Conservation (phyloP, 257 asterid genomes). For the Linderniella brevidens region DNA sequence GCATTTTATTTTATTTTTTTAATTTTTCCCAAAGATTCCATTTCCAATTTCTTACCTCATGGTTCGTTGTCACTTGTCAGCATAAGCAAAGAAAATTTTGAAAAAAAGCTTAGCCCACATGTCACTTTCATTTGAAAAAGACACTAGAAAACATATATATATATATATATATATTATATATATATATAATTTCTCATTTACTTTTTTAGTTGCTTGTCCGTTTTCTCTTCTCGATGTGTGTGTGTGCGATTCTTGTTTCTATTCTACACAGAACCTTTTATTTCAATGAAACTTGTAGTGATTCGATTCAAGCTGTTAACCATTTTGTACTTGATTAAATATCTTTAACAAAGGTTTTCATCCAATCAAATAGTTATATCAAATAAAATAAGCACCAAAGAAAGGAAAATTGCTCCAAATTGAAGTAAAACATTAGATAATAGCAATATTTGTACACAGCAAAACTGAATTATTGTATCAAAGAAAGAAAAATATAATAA, state of each 20-base stretch:
- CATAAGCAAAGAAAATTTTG: constrained; percentile 11
- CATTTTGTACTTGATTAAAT: too few relatives aligned
- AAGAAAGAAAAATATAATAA: neutral
- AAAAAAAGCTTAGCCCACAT: constrained; percentile 13
- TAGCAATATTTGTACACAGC: too few relatives aligned
- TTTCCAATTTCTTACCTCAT: constrained; percentile 7
- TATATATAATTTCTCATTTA: constrained; percentile 21
- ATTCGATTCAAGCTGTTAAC: neutral
- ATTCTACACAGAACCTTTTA: constrained; percentile 1
- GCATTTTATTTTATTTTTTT: neutral
- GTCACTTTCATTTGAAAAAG: constrained; percentile 25
- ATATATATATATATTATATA: too few relatives aligned
- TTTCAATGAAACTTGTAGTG: neutral
- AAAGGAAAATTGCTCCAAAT: too few relatives aligned
- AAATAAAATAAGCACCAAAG: too few relatives aligned
- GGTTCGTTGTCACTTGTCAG: constrained; percentile 16
- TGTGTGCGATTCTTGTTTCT: constrained; percentile 20
- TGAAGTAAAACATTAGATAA: too few relatives aligned
- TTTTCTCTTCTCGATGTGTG: constrained; percentile 37
- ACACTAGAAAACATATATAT: too few relatives aligned
- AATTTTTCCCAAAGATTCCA: constrained; percentile 9
- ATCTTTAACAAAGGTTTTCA: too few relatives aligned
- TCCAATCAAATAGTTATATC: too few relatives aligned
- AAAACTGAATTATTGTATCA: too few relatives aligned
- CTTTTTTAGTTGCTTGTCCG: constrained; percentile 43